A percentile compares a stretch with the other conserved stretches of the same genome.
Evolutionary conservation across 192 early-diverging fungal genomes (phyloP).

Genomic region (Backusella circina): DNA sequence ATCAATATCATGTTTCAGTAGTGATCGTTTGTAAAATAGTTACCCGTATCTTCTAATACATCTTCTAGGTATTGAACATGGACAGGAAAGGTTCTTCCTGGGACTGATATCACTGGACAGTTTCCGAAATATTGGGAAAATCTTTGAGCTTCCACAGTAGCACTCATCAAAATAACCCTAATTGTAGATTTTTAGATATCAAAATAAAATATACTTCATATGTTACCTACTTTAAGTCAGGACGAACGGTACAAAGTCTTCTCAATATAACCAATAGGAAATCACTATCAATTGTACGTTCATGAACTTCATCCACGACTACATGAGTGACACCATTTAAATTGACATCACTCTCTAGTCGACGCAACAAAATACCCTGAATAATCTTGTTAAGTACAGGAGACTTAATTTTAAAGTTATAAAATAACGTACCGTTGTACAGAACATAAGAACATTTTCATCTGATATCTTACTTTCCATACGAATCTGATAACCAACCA

Average conservation of each 20-base stretch:
- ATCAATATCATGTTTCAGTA: constrained; percentile 3
- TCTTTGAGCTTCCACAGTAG: constrained; percentile 62
- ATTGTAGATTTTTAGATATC: not conserved
- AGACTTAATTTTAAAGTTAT: no score
- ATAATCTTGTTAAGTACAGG: not conserved
- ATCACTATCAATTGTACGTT: constrained; percentile 71
- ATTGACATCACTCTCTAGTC: constrained; percentile 57
- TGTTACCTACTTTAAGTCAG: constrained; percentile 49
- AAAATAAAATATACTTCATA: not conserved
- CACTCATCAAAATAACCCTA: constrained; percentile 67
- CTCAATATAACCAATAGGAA: constrained; percentile 67
- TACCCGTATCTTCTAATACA: constrained; percentile 52
- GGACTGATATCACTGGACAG: constrained; percentile 58
- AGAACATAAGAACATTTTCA: constrained; percentile 66
- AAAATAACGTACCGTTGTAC: constrained; percentile 56
- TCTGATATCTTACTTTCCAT: constrained; percentile 50
- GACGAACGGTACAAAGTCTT: constrained; percentile 42
- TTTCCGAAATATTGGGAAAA: constrained; percentile 61
- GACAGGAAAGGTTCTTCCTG: constrained; percentile 59
- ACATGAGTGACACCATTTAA: constrained; percentile 63
- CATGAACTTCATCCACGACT: constrained; percentile 80
- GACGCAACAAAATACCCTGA: constrained; percentile 67
- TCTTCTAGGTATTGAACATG: constrained; percentile 65
- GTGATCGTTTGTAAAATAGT: not conserved
- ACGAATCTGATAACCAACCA: constrained; percentile 77